phyloP scores from a whole-genome alignment of 257 asterid genomes.

The Gentiana macrophylla region DNA sequence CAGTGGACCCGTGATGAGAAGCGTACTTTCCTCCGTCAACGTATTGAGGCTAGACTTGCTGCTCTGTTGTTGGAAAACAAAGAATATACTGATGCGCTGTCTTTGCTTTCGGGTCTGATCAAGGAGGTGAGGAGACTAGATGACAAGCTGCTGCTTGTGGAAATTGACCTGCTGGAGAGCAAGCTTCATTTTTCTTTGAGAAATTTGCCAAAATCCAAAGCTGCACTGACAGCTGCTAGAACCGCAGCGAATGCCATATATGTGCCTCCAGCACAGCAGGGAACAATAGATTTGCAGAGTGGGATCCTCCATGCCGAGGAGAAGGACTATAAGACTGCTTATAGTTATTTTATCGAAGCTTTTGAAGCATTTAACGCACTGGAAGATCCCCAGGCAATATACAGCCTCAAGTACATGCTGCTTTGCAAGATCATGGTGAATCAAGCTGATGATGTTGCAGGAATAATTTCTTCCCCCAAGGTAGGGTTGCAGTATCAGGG shows the following conservation, averaged over 20 bases:
- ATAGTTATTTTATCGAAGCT: conserved; percentile 35
- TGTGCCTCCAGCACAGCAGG: conserved; percentile 44
- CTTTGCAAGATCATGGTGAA: conserved; percentile 41
- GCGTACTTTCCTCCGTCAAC: conserved; percentile 41
- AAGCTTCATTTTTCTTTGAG: conserved; percentile 36
- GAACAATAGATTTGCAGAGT: conserved; percentile 37
- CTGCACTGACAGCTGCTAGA: conserved; percentile 40
- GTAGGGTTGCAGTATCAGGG: conserved; percentile 41
- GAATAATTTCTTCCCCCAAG: conserved; percentile 34
- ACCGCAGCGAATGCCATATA: conserved; percentile 38
- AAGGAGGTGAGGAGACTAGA: conserved; percentile 40
- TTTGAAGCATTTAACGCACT: conserved; percentile 42
- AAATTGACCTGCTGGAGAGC: conserved; percentile 40
- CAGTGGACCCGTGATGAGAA: conserved; percentile 37
- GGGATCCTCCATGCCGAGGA: conserved; percentile 45
- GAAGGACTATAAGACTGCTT: conserved; percentile 36
- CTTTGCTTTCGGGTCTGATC: conserved; percentile 30
- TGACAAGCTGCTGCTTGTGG: conserved; percentile 38
- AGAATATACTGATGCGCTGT: conserved; percentile 35
- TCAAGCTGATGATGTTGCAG: conserved; percentile 37
- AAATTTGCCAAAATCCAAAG: conserved; percentile 39
- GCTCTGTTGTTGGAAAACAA: conserved; percentile 36
- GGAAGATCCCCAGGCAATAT: conserved; percentile 35
- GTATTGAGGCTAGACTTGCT: conserved; percentile 36
- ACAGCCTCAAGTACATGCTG: conserved; percentile 40